Percentiles rank a stretch among this genome's conserved stretches.
phyloP scores from a whole-genome alignment of 2,329 filamentous ascomycete genomes.

The Trichoderma sp. region DNA sequence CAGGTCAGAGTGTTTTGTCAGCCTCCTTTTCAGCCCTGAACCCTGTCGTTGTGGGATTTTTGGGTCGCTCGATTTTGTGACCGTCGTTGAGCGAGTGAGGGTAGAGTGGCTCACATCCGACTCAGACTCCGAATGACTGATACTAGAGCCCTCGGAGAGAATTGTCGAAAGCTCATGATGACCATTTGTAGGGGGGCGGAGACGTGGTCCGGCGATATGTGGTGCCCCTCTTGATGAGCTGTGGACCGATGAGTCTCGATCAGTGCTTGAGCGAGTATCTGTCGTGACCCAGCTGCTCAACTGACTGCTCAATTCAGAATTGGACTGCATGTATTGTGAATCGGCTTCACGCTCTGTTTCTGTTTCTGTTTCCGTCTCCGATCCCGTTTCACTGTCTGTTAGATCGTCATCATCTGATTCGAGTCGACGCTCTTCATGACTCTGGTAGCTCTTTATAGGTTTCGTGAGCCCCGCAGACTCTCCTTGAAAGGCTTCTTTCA shows the following conservation, averaged over 20 bases:
- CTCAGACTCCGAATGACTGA: slow-evolving; percentile 47
- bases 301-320: slow-evolving; percentile 18
- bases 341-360: not conserved
- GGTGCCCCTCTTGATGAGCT: slow-evolving; percentile 26
- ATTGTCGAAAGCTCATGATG: slow-evolving; percentile 58
- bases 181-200: slow-evolving; percentile 53
- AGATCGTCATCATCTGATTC: slow-evolving; percentile 26
- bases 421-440: slow-evolving; percentile 42
- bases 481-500: slow-evolving; percentile 62
- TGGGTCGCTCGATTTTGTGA: slow-evolving; percentile 38
- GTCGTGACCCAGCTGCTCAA: slow-evolving; percentile 17
- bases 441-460: slow-evolving; percentile 48
- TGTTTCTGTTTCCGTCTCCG: not conserved
- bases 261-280: slow-evolving; percentile 15
- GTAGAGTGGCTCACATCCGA: slow-evolving; percentile 50
- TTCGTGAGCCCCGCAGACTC: slow-evolving; percentile 53
- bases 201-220: slow-evolving; percentile 35
- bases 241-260: slow-evolving; percentile 24
- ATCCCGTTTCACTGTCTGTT: slow-evolving; percentile 15
- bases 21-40: slow-evolving; percentile 64
- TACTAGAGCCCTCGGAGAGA: slow-evolving; percentile 49
- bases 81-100: slow-evolving; percentile 51
- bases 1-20: slow-evolving; percentile 90
- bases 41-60: slow-evolving; percentile 42
- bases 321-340: slow-evolving; percentile 22